Evolutionary conservation across 169 alveolate species (phyloP).

Genomic region (Amoebophrya sp.): DNA sequence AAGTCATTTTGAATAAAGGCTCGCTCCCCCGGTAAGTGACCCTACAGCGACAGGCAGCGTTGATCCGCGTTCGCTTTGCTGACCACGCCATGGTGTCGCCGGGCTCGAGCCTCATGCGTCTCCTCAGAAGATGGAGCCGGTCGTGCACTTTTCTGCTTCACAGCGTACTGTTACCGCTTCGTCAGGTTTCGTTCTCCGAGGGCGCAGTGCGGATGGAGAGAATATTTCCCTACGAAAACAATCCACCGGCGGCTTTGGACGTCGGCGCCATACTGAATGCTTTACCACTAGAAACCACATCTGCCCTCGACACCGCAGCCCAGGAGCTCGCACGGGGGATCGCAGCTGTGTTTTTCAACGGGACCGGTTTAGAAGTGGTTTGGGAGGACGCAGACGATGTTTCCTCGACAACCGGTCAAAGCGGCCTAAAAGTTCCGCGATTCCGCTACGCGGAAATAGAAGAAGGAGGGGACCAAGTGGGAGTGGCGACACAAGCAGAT

Average conservation of each 20-base stretch:
- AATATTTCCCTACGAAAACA: background rate
- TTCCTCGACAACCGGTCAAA: background rate
- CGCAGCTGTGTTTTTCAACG: background rate
- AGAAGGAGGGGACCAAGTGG: too few relatives aligned
- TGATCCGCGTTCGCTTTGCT: too few relatives aligned
- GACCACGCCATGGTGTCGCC: too few relatives aligned
- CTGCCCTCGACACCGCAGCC: background rate
- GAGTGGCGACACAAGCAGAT: too few relatives aligned
- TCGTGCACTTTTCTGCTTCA: background rate
- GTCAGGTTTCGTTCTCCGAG: background rate
- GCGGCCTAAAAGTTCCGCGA: background rate
- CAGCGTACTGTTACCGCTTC: background rate
- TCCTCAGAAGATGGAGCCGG: background rate
- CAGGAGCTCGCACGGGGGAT: background rate
- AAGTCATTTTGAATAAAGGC: too few relatives aligned
- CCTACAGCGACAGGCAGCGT: too few relatives aligned
- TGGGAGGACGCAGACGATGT: too few relatives aligned
- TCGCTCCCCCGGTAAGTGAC: too few relatives aligned
- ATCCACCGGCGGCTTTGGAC: background rate
- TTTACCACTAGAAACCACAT: background rate
- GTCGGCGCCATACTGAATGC: background rate
- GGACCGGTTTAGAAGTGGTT: background rate
- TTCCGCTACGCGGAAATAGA: background rate
- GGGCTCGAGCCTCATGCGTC: too few relatives aligned
- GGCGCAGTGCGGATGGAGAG: background rate